These are phyloP conservation scores for Eutrema heterophyllum DNA, from an alignment of 345 rosid species.

Conservation along the genomic window DNA sequence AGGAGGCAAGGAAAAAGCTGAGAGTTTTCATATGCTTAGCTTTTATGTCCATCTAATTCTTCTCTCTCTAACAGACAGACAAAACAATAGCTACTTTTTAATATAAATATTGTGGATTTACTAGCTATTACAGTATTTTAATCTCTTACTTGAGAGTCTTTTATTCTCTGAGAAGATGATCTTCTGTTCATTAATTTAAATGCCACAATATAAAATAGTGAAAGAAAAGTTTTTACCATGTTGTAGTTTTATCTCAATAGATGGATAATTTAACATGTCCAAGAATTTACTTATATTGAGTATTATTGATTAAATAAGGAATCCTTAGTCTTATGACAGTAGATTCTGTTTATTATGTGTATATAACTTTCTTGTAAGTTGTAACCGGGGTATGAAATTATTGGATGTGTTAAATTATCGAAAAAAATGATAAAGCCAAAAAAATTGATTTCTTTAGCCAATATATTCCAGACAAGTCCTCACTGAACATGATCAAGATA, in stretches of 20 bases:
- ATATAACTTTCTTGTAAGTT: neutral
- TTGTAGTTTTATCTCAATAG: neutral
- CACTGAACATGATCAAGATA: constrained; percentile 33
- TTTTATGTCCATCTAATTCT: constrained; percentile 24
- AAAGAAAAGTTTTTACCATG: neutral
- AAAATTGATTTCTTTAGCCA: neutral
- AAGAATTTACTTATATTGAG: neutral
- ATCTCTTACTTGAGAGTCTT: neutral
- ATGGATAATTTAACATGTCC: neutral
- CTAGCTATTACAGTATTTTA: neutral
- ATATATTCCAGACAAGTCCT: constrained; percentile 34
- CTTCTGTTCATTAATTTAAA: neutral
- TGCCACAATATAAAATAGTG: neutral
- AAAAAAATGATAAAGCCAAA: neutral
- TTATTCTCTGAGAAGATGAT: neutral
- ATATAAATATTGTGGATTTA: neutral
- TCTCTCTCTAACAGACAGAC: constrained; percentile 15
- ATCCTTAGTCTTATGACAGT: constrained; percentile 4
- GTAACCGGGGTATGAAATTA: constrained; percentile 1
- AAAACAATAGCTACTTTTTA: neutral
- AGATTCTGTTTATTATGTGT: constrained; percentile 4
- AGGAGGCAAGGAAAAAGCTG: constrained; percentile 38
- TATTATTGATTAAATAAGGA: neutral
- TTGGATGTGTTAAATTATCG: neutral
- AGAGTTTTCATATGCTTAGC: constrained; percentile 12